Conservation (phyloP, 495 filamentous ascomycete species). For the Lepidopterella palustris region DNA sequence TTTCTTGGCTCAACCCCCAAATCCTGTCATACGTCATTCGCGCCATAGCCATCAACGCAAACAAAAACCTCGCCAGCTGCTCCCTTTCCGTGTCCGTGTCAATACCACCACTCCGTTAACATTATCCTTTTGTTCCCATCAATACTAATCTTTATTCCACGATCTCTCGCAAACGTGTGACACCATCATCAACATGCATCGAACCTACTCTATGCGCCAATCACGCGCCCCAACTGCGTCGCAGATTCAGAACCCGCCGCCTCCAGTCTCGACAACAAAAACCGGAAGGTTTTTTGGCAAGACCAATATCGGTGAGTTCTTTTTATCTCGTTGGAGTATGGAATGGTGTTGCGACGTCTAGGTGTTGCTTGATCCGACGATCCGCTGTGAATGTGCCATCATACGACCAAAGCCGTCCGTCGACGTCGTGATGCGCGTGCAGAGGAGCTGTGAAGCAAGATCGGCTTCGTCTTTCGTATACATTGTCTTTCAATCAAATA, state of each 20-base stretch:
- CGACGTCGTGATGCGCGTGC: no score
- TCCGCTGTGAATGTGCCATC: neutral
- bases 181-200: slow-evolving; percentile 62
- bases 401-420: no score
- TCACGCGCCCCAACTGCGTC: slow-evolving; percentile 87
- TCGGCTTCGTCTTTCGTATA: no score
- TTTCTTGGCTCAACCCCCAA: neutral
- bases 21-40: neutral
- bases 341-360: neutral
- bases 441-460: no score
- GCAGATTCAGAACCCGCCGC: slow-evolving; percentile 86
- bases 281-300: slow-evolving; percentile 79
- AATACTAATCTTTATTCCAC: neutral
- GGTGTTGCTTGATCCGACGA: neutral
- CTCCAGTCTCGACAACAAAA: slow-evolving; percentile 87
- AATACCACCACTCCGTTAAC: neutral
- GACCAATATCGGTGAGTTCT: slow-evolving; percentile 70
- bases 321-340: neutral
- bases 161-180: neutral
- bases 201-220: slow-evolving; percentile 98
- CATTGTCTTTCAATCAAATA: no score
- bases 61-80: neutral
- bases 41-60: neutral
- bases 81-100: neutral
- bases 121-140: neutral